Base-by-base conservation (phyloP, 2,329 filamentous ascomycete genomes). In the Penicillium sp. region DNA sequence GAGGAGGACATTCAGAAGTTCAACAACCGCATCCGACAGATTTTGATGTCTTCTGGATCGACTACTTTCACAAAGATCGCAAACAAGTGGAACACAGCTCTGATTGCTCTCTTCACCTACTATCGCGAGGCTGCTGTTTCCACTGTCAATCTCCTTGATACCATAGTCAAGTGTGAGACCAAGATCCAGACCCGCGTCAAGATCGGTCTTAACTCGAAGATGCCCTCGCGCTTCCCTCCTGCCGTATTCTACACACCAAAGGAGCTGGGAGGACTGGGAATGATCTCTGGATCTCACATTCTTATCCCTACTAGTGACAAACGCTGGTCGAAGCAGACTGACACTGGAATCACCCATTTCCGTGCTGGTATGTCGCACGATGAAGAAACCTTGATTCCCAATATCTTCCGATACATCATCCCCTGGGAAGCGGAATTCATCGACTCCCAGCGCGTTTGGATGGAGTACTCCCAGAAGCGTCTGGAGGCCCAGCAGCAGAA, bases 1-100 rank as follows among this genome's bases (percentile, higher is more conserved):
- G 91, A 97, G 63, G 93, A 97, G 65, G 93, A 98, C 64, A 91
- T 98, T 42, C 86, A 91, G 57, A 97, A 97, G 71, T 98, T 98
- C 78, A 98, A 98, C 73, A 98, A 98, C 69, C 85, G 94, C 37
- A 98, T 98, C 64, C 84, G 93, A 50, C 93, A 98, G 65, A 98
- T 98, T 66, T 78, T 98, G 48, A 98, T 98, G 93, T 97, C 91
- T 9, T 97, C 93, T 49, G 94, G 93, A n/a, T 95, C 89, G 4
- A 98, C 93, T 0, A 98, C 93, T 0, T 98, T 98, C 73, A 98
- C 93, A 39, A 98, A 98, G 79, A 98, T 98, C 64, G 93, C 94
- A 40, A 98, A 98, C 74, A 98, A 98, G 74, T 98, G 94, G 93
- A 98, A 98, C 71, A 98, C 93, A 0, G 93, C 89, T 1, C 72